phyloP scores from a whole-genome alignment of 108 stramenopile genomes.

The Craspedostauros australis region DNA sequence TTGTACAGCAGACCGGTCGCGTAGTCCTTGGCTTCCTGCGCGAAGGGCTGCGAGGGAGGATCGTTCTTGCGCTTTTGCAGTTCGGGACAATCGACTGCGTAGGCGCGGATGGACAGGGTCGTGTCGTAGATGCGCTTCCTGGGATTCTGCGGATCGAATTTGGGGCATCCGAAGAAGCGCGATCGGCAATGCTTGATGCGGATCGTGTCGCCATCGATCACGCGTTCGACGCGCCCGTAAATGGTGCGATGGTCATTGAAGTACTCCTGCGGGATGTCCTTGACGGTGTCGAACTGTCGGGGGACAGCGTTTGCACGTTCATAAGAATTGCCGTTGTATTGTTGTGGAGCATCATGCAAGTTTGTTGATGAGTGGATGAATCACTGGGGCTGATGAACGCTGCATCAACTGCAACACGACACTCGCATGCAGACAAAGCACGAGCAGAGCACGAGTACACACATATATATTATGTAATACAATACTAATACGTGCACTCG shows the following conservation, averaged over 20 bases:
- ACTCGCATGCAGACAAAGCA: too few species aligned
- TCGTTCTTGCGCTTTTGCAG: constrained; percentile 25
- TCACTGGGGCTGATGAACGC: too few species aligned
- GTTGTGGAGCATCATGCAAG: too few species aligned
- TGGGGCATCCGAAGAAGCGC: constrained; percentile 5
- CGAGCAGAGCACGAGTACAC: too few species aligned
- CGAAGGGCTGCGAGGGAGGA: constrained; percentile 35
- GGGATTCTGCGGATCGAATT: constrained; percentile 17
- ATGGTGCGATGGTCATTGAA: constrained; percentile 25
- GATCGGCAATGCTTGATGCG: constrained; percentile 29
- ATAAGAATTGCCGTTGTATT: constrained; percentile 7
- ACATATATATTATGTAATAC: too few species aligned
- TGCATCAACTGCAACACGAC: too few species aligned
- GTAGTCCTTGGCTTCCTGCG: constrained; percentile 46
- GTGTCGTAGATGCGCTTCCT: constrained; percentile 21
- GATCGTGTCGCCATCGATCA: constrained; percentile 67
- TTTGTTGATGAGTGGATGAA: too few species aligned
- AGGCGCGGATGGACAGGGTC: constrained; percentile 48
- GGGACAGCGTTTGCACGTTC: neutral
- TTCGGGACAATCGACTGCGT: constrained; percentile 65
- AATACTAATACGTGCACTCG: too few species aligned
- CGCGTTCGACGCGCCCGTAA: constrained; percentile 41
- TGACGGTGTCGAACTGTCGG: constrained; percentile 44
- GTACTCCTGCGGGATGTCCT: constrained; percentile 39
- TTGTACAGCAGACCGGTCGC: constrained; percentile 17